These are phyloP conservation scores for Conidiobolus incongruus DNA, from an alignment of 371 early-diverging fungal genomes.

Conservation along the genomic window DNA sequence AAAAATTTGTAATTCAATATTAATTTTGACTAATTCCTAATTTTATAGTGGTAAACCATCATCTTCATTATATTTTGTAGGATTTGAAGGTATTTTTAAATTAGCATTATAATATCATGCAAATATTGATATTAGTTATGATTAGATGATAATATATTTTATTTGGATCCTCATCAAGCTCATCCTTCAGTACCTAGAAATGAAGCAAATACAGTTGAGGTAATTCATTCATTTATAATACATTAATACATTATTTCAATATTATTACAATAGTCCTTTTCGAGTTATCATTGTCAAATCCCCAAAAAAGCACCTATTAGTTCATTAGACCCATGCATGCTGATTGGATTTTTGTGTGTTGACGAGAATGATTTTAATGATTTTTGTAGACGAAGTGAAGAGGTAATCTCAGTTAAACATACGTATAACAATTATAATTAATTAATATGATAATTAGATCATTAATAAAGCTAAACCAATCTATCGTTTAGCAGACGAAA, in stretches of 20 bases:
- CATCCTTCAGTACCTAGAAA: constrained; percentile 39
- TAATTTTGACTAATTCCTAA: background rate
- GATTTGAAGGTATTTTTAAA: constrained; percentile 35
- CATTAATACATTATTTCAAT: background rate
- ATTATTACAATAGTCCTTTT: constrained; percentile 27
- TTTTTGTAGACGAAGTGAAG: constrained; percentile 24
- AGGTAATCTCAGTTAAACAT: constrained; percentile 11
- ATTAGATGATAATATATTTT: constrained; percentile 49
- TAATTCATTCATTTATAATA: constrained; percentile 5
- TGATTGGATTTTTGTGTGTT: constrained; percentile 69
- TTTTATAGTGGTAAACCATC: constrained; percentile 62
- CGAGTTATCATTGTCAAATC: constrained; percentile 57
- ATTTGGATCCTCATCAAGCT: constrained; percentile 84
- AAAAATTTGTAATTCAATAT: constrained; percentile 9
- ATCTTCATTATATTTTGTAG: constrained; percentile 81
- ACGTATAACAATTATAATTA: background rate
- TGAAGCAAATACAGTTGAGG: constrained; percentile 20
- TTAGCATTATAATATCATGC: constrained; percentile 1
- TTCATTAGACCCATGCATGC: constrained; percentile 77
- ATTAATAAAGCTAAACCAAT: too few relatives aligned
- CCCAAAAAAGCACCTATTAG: constrained; percentile 46
- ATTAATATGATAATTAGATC: too few relatives aligned
- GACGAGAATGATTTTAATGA: constrained; percentile 32
- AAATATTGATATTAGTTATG: background rate
- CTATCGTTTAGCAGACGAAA: too few relatives aligned